A percentile compares a stretch with the other conserved stretches of the same genome.
phyloP scores from a whole-genome alignment of 306 rosid species.

The Vachellia pachyceras region DNA sequence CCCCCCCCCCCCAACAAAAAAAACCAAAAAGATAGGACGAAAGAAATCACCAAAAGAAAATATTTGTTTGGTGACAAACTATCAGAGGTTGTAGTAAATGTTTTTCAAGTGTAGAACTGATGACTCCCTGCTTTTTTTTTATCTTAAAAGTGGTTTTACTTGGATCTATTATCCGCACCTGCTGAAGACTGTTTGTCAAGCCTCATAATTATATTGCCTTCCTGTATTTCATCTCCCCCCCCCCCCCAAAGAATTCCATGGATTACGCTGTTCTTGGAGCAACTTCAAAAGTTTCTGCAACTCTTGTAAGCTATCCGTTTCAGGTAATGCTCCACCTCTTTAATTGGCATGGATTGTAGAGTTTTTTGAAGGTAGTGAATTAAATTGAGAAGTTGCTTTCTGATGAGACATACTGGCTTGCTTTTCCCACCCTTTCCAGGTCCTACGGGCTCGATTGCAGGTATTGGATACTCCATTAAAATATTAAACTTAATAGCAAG shows the following conservation, averaged over 20 bases:
- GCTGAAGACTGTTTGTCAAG: constrained; percentile 2
- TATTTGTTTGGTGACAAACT: constrained; percentile 29
- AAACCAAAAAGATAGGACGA: too few species aligned
- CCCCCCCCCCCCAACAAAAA: neutral
- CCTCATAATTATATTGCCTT: neutral
- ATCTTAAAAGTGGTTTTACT: neutral
- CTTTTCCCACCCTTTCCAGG: constrained; percentile 41
- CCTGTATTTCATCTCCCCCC: neutral
- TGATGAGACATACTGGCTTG: constrained; percentile 4
- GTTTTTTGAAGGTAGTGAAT: constrained; percentile 37
- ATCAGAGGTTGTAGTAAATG: neutral
- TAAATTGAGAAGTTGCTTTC: constrained; percentile 35
- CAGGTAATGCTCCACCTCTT: constrained; percentile 58
- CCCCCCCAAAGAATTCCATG: constrained; percentile 88
- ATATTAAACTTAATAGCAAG: neutral
- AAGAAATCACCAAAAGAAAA: too few species aligned
- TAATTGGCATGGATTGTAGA: constrained; percentile 34
- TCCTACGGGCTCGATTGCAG: constrained; percentile 56
- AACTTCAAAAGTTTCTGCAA: constrained; percentile 46
- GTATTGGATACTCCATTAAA: constrained; percentile 30
- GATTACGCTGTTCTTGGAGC: constrained; percentile 93
- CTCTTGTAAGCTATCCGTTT: constrained; percentile 87
- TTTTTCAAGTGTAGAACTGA: neutral
- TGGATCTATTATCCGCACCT: neutral
- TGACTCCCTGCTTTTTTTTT: neutral